Evolutionary conservation across 2,329 filamentous ascomycete genomes (phyloP), one percentile per base, ranked within the genome.

Genomic region (Coniosporium tulheliwenetii): DNA sequence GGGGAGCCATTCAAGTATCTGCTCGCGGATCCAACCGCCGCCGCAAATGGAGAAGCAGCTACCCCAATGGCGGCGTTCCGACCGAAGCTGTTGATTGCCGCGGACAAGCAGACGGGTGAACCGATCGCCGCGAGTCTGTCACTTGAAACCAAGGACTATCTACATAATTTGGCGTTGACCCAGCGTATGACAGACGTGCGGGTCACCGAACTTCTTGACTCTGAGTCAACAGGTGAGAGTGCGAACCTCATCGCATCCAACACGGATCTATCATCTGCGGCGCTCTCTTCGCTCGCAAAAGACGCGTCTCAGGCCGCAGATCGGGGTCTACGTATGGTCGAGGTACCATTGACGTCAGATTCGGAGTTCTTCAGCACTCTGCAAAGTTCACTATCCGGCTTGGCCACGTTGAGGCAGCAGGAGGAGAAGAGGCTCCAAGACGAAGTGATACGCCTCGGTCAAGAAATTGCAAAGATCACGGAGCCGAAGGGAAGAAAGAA

Each of bases 351-450:
- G 2, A 75, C 75, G 2, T 84, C 84, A 16, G 85, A 91, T 52
- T 70, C 71, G 14, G 75, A 86, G 53, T 93, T 93, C 58, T 93
- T 93, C 57, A 70, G 75, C 26, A 74, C 81, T 34, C 70, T 93
- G 7, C 77, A 82, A 50, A 72, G 67, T 36, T 82, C 89, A 53
- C 71, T 93, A 12, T 71, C 70, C 15, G 72, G 73, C 36, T 65
- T 93, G 2, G 81, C 84, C 47, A 64, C 65, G 0, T 64, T 93
- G 3, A 81, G 87, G 46, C 64, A 67, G 32, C 62, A 70, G 36
- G 81, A 93, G 54, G 71, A 81, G 50, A 63, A 67, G 43, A 67
- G 69, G 35, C 70, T 93, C 52, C 72, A 70, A 37, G 54, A 57
- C 4, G 70, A 84, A 44, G 81, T 93, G 40, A 61, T 66, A 19